These are phyloP conservation scores for Colletotrichum sidae DNA, from an alignment of 2,329 filamentous ascomycete species.

Conservation along the genomic window DNA sequence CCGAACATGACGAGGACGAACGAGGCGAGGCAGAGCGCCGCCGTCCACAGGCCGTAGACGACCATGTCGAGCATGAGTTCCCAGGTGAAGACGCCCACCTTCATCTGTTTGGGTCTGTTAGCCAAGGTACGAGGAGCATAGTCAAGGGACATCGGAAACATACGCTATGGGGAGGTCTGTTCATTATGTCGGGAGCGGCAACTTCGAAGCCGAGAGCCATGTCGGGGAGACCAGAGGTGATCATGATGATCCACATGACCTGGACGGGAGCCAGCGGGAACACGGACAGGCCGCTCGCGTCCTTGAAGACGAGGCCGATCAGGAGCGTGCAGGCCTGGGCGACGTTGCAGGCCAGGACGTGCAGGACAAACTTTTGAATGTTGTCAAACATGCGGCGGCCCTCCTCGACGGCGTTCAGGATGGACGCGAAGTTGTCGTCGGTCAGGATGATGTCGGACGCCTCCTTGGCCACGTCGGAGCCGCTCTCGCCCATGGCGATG, in stretches of 20 bases:
- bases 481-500: slow-evolving; percentile 77
- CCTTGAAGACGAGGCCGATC: slow-evolving; percentile 78
- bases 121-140: not conserved
- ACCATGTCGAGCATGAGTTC: slow-evolving; percentile 75
- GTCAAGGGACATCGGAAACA: slow-evolving; percentile 42
- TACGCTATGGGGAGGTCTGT: slow-evolving; percentile 74
- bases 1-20: slow-evolving; percentile 65
- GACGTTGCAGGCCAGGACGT: slow-evolving; percentile 75
- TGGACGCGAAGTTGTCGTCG: slow-evolving; percentile 79
- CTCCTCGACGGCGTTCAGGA: slow-evolving; percentile 78
- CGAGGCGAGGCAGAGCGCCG: slow-evolving; percentile 65
- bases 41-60: slow-evolving; percentile 76
- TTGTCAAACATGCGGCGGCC: slow-evolving; percentile 79
- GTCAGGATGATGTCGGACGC: slow-evolving; percentile 76
- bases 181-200: slow-evolving; percentile 76
- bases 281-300: slow-evolving; percentile 70
- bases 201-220: slow-evolving; percentile 81
- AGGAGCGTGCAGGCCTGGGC: slow-evolving; percentile 76
- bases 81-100: slow-evolving; percentile 70
- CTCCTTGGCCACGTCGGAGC: slow-evolving; percentile 78
- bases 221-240: slow-evolving; percentile 78
- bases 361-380: slow-evolving; percentile 79
- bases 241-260: slow-evolving; percentile 84
- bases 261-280: slow-evolving; percentile 80
- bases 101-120: slow-evolving; percentile 42